Evolutionary conservation across 2,329 filamentous ascomycete genomes (phyloP).

Genomic region (Ascochyta rabiei): DNA sequence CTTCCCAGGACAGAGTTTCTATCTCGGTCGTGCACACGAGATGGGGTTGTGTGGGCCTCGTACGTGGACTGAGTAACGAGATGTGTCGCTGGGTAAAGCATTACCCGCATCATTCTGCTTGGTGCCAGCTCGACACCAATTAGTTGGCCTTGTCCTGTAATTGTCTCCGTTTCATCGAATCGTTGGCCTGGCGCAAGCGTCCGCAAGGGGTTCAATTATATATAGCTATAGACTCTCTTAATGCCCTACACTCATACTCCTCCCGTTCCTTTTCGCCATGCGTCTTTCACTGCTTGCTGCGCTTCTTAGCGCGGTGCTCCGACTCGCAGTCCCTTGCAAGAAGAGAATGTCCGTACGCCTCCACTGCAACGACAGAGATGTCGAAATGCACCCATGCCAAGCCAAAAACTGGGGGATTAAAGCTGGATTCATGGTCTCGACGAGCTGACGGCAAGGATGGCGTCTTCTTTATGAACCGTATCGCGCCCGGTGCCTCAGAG

Average conservation of each 20-base stretch:
- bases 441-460: slow-evolving; percentile 19
- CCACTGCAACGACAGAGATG: not conserved
- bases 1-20: not conserved
- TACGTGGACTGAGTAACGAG: not conserved
- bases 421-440: not conserved
- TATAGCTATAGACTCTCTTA: not conserved
- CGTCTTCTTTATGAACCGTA: slow-evolving; percentile 46
- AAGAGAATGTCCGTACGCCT: not conserved
- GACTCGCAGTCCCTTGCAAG: not conserved
- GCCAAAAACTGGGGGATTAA: not conserved
- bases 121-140: not conserved
- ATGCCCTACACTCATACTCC: not conserved
- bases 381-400: not conserved
- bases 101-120: not conserved
- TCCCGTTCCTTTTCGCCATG: not conserved
- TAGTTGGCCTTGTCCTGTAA: not conserved
- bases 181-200: not conserved
- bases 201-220: not conserved
- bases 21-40: not conserved
- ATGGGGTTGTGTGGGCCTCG: not conserved
- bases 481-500: slow-evolving; percentile 38
- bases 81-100: not conserved
- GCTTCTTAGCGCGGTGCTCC: not conserved
- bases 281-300: not conserved
- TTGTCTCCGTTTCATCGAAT: not conserved